phyloP scores from a whole-genome alignment of 257 asterid genomes.

The Knoxia roxburghii region DNA sequence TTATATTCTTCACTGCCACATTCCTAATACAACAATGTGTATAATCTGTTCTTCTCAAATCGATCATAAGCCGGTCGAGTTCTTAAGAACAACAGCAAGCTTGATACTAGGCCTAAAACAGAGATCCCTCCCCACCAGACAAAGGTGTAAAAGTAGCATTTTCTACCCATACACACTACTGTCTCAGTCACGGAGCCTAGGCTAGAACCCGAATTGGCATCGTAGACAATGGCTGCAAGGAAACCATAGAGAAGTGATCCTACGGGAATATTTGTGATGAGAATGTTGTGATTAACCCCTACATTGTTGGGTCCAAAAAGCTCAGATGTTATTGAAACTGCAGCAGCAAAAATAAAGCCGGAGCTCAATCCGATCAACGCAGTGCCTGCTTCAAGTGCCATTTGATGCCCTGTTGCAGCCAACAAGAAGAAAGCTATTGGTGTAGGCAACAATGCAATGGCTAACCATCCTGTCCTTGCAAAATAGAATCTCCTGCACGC shows the following conservation, averaged over 20 bases:
- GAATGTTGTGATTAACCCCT: conserved; percentile 88
- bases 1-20: too few species aligned
- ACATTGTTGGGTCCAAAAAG: conserved; percentile 73
- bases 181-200: conserved; percentile 22
- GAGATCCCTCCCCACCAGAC: conserved; percentile 86
- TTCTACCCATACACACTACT: conserved; percentile 73
- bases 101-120: conserved; percentile 53
- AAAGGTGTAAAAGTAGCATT: conserved; percentile 67
- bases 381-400: conserved; percentile 56
- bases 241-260: conserved; percentile 79
- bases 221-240: conserved; percentile 71
- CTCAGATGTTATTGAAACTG: conserved; percentile 85
- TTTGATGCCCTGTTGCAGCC: conserved; percentile 36
- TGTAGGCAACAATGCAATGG: conserved; percentile 61
- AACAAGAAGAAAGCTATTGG: conserved; percentile 63
- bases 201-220: conserved; percentile 31
- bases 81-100: conserved; percentile 62
- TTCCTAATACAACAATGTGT: conserved; percentile 16
- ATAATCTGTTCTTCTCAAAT: conserved; percentile 42
- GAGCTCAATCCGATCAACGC: conserved; percentile 88
- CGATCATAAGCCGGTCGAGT: conserved; percentile 55
- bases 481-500: conserved; percentile 57
- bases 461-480: conserved; percentile 89
- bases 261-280: conserved; percentile 78
- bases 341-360: conserved; percentile 87